phyloP scores from a whole-genome alignment of 2,329 filamentous ascomycete species.

The Coleophoma eucalyptorum region DNA sequence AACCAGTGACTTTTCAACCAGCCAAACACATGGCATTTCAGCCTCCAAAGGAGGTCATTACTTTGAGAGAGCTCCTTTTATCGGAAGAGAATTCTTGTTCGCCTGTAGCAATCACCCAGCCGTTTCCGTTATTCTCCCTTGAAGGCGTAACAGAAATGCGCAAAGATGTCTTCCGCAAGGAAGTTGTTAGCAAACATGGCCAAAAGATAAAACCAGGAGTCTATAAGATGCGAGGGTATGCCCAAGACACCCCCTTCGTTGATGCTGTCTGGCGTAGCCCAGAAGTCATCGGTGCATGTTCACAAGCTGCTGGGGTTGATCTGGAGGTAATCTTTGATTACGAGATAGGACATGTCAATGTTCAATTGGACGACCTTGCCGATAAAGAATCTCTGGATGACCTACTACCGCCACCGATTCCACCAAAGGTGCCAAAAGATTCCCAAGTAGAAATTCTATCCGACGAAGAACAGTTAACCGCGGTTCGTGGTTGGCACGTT shows the following conservation, averaged over 20 bases:
- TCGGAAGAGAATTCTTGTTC: constrained; percentile 49
- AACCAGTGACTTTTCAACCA: constrained; percentile 38
- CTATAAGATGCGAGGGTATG: constrained; percentile 46
- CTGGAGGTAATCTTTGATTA: constrained; percentile 46
- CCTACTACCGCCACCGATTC: background rate
- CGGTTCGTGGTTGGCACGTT: constrained; percentile 7
- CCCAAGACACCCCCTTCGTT: constrained; percentile 52
- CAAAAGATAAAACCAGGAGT: constrained; percentile 51
- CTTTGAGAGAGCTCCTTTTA: constrained; percentile 55
- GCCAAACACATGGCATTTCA: constrained; percentile 49
- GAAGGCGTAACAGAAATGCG: constrained; percentile 56
- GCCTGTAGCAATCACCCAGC: constrained; percentile 54
- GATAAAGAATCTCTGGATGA: constrained; percentile 11
- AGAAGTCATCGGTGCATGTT: constrained; percentile 19
- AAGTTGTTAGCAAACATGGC: constrained; percentile 47
- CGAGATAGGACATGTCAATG: constrained; percentile 51
- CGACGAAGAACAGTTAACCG: background rate
- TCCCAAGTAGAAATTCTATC: background rate
- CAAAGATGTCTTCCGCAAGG: constrained; percentile 49
- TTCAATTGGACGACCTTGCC: constrained; percentile 26
- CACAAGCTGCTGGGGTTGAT: constrained; percentile 44
- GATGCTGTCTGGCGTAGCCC: constrained; percentile 53
- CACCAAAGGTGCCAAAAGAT: background rate
- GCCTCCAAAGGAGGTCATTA: constrained; percentile 41
- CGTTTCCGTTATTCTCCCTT: constrained; percentile 54